phyloP scores from a whole-genome alignment of 768 basidiomycete genomes.

The Glaciozyma martinii region DNA sequence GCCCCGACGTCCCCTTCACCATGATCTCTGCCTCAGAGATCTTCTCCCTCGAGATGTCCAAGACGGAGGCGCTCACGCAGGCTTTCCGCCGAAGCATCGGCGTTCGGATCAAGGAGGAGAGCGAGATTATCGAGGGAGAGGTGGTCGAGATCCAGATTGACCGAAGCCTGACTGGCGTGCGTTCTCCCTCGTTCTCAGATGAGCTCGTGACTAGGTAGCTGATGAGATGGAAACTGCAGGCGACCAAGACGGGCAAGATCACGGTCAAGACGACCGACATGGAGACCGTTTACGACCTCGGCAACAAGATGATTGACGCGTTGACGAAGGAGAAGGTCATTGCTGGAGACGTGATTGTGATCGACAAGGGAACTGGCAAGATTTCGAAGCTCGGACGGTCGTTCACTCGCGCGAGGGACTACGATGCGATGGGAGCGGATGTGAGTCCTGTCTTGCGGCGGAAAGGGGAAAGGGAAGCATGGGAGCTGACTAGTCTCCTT shows the following conservation, averaged over 20 bases:
- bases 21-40: constrained; percentile 98
- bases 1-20: constrained; percentile 90
- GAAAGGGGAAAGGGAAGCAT: not conserved
- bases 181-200: constrained; percentile 30
- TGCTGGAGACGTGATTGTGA: constrained; percentile 83
- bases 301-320: constrained; percentile 98
- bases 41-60: constrained; percentile 95
- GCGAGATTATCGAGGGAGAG: constrained; percentile 94
- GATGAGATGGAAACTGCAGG: constrained; percentile 45
- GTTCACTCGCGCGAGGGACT: constrained; percentile 93
- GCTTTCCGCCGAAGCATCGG: constrained; percentile 93
- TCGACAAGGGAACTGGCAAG: constrained; percentile 95
- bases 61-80: constrained; percentile 95
- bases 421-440: constrained; percentile 98
- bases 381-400: constrained; percentile 92
- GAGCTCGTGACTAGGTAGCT: not conserved
- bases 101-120: constrained; percentile 93
- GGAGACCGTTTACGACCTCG: constrained; percentile 98
- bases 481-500: not conserved
- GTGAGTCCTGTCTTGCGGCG: constrained; percentile 47
- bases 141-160: constrained; percentile 99
- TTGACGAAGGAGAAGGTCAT: constrained; percentile 94
- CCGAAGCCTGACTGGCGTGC: constrained; percentile 85
- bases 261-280: constrained; percentile 98
- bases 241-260: constrained; percentile 92